phyloP scores from a whole-genome alignment of 495 filamentous ascomycete genomes.

The Lophium mytilinum region DNA sequence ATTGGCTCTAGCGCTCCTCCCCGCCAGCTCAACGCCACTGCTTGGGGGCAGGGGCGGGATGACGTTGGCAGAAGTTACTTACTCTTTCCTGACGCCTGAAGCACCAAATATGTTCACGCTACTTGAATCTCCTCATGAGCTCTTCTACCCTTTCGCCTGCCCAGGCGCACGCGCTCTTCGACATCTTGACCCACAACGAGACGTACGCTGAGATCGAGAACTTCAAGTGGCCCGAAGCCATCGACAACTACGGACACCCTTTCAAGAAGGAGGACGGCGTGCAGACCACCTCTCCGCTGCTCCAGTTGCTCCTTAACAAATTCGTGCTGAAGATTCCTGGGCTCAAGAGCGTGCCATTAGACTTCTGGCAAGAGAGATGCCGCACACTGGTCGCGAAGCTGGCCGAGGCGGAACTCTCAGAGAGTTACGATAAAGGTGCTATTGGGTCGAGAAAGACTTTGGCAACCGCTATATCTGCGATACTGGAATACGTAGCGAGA shows the following conservation, averaged over 20 bases:
- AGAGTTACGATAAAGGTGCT: conserved; percentile 61
- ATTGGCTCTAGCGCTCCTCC: no score
- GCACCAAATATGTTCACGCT: not conserved
- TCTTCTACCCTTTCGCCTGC: conserved; percentile 32
- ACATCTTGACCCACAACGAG: conserved; percentile 58
- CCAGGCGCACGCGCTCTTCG: conserved; percentile 54
- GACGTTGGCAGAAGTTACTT: no score
- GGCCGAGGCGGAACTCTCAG: conserved; percentile 51
- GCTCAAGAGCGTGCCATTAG: conserved; percentile 44
- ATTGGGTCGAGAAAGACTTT: conserved; percentile 57
- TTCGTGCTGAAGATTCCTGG: conserved; percentile 51
- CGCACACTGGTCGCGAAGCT: conserved; percentile 40
- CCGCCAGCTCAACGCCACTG: no score
- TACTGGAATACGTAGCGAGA: conserved; percentile 53
- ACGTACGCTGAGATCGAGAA: conserved; percentile 53
- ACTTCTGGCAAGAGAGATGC: conserved; percentile 51
- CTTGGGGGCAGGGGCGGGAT: no score
- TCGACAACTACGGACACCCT: conserved; percentile 52
- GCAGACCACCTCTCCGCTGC: conserved; percentile 44
- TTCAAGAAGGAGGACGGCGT: conserved; percentile 35
- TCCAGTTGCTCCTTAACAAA: conserved; percentile 50
- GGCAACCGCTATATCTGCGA: conserved; percentile 51
- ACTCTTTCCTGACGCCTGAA: not conserved
- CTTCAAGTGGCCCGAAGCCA: conserved; percentile 48
- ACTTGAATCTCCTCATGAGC: not conserved